phyloP scores from a whole-genome alignment of 768 basidiomycete species.

The Suillus subaureus region DNA sequence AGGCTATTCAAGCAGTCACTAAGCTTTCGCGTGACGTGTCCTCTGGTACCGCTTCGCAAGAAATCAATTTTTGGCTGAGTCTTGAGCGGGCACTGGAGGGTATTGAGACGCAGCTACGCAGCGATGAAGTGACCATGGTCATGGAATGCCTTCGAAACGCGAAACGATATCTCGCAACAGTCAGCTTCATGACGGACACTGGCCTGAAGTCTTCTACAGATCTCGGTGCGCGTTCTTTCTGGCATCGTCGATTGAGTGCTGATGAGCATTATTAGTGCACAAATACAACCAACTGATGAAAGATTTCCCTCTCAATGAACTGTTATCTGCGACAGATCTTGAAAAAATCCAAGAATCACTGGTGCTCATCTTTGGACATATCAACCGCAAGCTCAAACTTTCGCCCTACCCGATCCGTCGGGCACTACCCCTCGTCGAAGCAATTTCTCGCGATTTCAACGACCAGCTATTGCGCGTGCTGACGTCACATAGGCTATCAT shows the following conservation, averaged over 20 bases:
- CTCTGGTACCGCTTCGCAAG: constrained; percentile 95
- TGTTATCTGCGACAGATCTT: constrained; percentile 94
- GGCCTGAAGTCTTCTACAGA: constrained; percentile 94
- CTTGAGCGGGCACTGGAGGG: constrained; percentile 92
- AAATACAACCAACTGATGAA: constrained; percentile 99
- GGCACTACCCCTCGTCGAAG: constrained; percentile 95
- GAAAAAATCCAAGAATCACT: constrained; percentile 93
- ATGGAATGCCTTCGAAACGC: constrained; percentile 95
- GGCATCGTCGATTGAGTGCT: background rate
- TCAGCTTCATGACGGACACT: constrained; percentile 97
- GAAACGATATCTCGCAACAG: constrained; percentile 95
- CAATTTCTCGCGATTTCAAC: constrained; percentile 97
- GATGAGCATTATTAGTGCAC: constrained; percentile 59
- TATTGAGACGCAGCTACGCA: constrained; percentile 88
- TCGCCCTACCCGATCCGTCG: constrained; percentile 97
- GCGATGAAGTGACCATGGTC: constrained; percentile 90
- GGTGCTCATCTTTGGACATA: constrained; percentile 84
- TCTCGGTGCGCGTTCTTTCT: constrained; percentile 52
- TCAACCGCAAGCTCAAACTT: constrained; percentile 93
- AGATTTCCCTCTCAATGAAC: constrained; percentile 96
- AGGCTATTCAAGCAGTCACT: constrained; percentile 94
- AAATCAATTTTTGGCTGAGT: constrained; percentile 98
- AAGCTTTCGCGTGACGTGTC: constrained; percentile 93
- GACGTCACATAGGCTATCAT: constrained; percentile 87
- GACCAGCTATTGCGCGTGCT: constrained; percentile 91